Evolutionary conservation across 352 stramenopile genomes (phyloP).

Genomic region (Pythium graminicola): DNA sequence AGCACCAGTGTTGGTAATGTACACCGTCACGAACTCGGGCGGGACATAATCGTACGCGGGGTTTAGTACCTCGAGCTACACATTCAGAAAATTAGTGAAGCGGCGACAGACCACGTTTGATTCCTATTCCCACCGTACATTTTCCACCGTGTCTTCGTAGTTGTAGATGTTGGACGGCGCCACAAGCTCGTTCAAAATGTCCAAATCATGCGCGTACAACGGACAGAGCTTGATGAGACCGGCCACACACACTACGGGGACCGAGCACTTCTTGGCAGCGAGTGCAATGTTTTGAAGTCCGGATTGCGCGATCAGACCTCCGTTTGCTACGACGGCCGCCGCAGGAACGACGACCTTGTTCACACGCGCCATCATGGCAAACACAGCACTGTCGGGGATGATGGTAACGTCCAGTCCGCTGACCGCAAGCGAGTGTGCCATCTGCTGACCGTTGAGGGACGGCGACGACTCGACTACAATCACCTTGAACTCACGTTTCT

Average conservation of each 20-base stretch:
- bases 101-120: no score
- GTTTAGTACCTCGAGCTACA: constrained; percentile 93
- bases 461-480: constrained; percentile 93
- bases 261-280: constrained; percentile 93
- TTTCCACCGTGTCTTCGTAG: constrained; percentile 87
- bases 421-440: constrained; percentile 85
- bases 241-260: constrained; percentile 95
- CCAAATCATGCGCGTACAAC: constrained; percentile 97
- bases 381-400: constrained; percentile 96
- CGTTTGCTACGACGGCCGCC: constrained; percentile 96
- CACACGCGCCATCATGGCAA: constrained; percentile 97
- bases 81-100: not conserved
- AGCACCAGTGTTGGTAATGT: constrained; percentile 97
- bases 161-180: constrained; percentile 84
- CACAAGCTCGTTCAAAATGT: constrained; percentile 91
- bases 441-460: constrained; percentile 87
- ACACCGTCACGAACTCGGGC: constrained; percentile 95
- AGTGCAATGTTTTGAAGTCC: constrained; percentile 95
- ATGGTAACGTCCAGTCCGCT: constrained; percentile 92
- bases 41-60: constrained; percentile 97
- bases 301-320: constrained; percentile 92
- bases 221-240: constrained; percentile 98
- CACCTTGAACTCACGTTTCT: constrained; percentile 94
- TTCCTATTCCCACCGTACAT: no score
- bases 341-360: constrained; percentile 97